Conservation (phyloP, 2,329 filamentous ascomycete species). For the Ophiostoma quercus region DNA sequence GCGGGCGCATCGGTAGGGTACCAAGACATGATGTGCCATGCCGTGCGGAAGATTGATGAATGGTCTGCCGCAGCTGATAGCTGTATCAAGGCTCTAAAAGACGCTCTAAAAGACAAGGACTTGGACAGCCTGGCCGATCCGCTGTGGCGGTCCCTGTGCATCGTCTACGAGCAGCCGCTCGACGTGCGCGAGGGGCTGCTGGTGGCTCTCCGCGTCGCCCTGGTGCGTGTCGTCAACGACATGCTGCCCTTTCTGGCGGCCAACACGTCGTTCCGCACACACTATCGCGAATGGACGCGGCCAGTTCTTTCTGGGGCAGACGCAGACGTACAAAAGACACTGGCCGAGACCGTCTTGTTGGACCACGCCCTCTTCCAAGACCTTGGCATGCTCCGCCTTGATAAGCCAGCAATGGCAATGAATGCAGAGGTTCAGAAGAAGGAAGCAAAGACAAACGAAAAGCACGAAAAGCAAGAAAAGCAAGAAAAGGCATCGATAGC, state of each 20-base stretch:
- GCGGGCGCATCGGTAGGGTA: conserved; percentile 30
- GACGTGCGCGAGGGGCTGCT: conserved; percentile 20
- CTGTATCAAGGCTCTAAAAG: not conserved
- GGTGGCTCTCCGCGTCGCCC: conserved; percentile 27
- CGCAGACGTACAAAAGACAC: not conserved
- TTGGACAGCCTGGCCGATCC: conserved; percentile 25
- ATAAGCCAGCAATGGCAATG: not conserved
- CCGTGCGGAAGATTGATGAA: conserved; percentile 43
- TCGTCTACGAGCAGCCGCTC: conserved; percentile 30
- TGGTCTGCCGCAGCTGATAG: conserved; percentile 16
- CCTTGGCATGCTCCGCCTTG: not conserved
- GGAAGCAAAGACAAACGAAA: not conserved
- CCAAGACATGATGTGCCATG: conserved; percentile 33
- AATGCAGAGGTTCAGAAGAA: not conserved
- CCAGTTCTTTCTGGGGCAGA: not conserved
- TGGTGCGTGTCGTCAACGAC: conserved; percentile 30
- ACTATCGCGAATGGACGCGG: conserved; percentile 27
- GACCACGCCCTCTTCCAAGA: conserved; percentile 17
- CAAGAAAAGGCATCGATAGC: not conserved
- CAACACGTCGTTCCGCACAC: conserved; percentile 27
- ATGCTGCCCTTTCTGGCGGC: conserved; percentile 28
- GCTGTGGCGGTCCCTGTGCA: conserved; percentile 27
- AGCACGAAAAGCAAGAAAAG: not conserved
- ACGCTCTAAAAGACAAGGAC: too few relatives aligned
- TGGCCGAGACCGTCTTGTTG: conserved; percentile 8